Conservation (phyloP, 805 yeast species). For the Starmerella khaoyaiensis region DNA sequence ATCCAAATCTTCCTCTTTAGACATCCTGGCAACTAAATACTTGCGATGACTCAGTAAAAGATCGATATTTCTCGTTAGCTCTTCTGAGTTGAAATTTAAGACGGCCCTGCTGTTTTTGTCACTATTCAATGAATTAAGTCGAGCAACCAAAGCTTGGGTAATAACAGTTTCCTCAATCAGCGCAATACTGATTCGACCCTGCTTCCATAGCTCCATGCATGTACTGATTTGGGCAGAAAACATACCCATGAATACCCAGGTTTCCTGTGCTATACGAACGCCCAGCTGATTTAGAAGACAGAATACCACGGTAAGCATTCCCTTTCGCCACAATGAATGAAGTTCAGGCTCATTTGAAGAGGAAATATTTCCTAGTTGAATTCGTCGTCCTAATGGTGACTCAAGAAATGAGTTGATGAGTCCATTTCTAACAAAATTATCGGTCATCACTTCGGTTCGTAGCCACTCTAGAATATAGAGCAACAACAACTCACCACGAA, state of each 20-base stretch:
- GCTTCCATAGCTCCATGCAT: constrained; percentile 58
- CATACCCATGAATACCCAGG: constrained; percentile 46
- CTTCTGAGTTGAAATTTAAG: constrained; percentile 33
- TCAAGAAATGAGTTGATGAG: constrained; percentile 56
- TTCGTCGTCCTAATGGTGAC: constrained; percentile 53
- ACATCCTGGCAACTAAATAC: constrained; percentile 34
- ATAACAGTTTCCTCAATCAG: constrained; percentile 55
- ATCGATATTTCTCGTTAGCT: constrained; percentile 47
- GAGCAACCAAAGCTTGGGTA: constrained; percentile 48
- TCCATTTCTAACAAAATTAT: constrained; percentile 49
- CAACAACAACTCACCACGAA: constrained; percentile 60
- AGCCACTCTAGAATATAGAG: constrained; percentile 58
- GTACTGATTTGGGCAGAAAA: constrained; percentile 54
- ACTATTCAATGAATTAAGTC: constrained; percentile 30
- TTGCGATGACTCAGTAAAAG: constrained; percentile 79
- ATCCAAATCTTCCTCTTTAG: constrained; percentile 3
- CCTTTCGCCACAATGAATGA: constrained; percentile 78
- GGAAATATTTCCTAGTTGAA: constrained; percentile 52
- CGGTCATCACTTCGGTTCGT: constrained; percentile 45
- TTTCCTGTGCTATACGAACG: constrained; percentile 47
- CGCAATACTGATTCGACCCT: constrained; percentile 37
- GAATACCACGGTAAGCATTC: constrained; percentile 56
- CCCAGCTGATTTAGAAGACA: constrained; percentile 52
- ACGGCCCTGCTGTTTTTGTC: constrained; percentile 5
- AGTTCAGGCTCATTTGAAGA: constrained; percentile 42